These are phyloP conservation scores for Zychaea mexicana DNA, from an alignment of 371 early-diverging fungal genomes.

Conservation along the genomic window DNA sequence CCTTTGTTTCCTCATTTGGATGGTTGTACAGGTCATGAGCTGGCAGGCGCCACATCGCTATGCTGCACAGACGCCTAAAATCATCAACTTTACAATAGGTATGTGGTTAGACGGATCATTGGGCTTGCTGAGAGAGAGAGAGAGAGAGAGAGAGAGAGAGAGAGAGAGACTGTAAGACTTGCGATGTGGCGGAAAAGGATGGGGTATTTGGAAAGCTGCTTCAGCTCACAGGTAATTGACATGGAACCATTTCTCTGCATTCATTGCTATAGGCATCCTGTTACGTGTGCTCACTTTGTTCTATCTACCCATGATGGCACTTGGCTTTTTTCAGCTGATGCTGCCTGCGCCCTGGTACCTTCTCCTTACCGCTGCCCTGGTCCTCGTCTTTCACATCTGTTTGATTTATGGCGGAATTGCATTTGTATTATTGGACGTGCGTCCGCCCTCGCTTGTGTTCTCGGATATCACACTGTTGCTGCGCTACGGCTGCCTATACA, in stretches of 20 bases:
- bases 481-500: slow-evolving; percentile 56
- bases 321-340: slow-evolving; percentile 47
- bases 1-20: slow-evolving; percentile 14
- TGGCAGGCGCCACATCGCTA: slow-evolving; percentile 10
- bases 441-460: slow-evolving; percentile 45
- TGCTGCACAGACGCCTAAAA: slow-evolving; percentile 10
- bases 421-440: slow-evolving; percentile 34
- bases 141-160: not conserved
- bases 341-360: slow-evolving; percentile 36
- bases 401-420: slow-evolving; percentile 36
- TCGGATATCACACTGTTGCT: slow-evolving; percentile 48
- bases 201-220: too few species aligned
- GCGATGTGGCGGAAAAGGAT: too few species aligned
- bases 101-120: too few species aligned
- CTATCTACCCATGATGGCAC: slow-evolving; percentile 39
- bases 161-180: not conserved
- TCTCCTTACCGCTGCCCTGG: slow-evolving; percentile 28
- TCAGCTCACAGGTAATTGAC: too few species aligned
- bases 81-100: slow-evolving; percentile 20
- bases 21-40: slow-evolving; percentile 4
- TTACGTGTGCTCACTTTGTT: slow-evolving; percentile 32
- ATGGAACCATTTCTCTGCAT: too few species aligned
- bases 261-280: slow-evolving; percentile 31
- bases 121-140: too few species aligned
- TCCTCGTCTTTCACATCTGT: slow-evolving; percentile 32